Conservation (phyloP, 805 yeast genomes). For the Wickerhamiella kurtzmanii region DNA sequence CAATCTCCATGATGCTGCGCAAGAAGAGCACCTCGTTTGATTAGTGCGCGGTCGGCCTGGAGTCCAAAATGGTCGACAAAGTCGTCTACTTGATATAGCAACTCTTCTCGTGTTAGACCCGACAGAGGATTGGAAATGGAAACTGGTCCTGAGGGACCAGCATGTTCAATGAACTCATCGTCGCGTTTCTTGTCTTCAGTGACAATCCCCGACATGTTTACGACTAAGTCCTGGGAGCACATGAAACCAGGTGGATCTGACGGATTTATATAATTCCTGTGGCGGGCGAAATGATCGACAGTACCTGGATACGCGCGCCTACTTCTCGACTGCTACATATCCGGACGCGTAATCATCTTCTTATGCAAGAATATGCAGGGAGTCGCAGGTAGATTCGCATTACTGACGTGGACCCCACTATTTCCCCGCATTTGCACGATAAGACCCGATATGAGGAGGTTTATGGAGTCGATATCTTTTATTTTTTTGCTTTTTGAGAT, state of each 20-base stretch:
- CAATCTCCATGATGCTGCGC: conserved; percentile 34
- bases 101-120: conserved; percentile 6
- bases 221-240: no score
- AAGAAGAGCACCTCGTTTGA: conserved; percentile 38
- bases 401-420: neutral
- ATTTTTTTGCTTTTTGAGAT: no score
- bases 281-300: no score
- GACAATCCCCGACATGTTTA: neutral
- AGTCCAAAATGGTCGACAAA: conserved; percentile 12
- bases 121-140: conserved; percentile 10
- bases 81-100: conserved; percentile 7
- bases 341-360: neutral
- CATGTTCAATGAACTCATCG: conserved; percentile 3
- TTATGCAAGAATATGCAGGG: neutral
- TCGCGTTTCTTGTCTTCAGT: neutral
- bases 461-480: no score
- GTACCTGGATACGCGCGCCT: no score
- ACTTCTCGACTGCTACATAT: no score
- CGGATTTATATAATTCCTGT: no score
- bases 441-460: no score
- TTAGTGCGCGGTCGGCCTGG: conserved; percentile 15
- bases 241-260: no score
- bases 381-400: neutral
- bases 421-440: neutral
- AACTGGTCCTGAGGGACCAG: neutral